A percentile compares a stretch with the other conserved stretches of the same genome.
Evolutionary conservation across 208 protist species (phyloP).

Genomic region (Crithidia bombi): DNA sequence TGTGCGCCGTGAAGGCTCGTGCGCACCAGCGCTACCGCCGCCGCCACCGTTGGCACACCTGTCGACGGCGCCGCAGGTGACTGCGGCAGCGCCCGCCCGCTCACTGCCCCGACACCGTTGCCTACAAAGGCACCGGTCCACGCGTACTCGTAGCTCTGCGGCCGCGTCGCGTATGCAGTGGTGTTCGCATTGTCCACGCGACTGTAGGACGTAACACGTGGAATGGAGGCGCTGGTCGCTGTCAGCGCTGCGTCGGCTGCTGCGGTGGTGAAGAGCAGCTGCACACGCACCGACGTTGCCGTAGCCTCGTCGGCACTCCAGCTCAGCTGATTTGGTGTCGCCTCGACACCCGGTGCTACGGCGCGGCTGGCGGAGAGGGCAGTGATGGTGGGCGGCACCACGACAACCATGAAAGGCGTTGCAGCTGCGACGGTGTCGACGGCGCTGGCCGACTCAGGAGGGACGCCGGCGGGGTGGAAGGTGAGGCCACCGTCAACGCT

Average conservation of each 20-base stretch:
- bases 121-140: constrained; percentile 47
- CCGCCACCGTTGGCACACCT: constrained; percentile 39
- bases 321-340: constrained; percentile 7
- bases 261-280: constrained; percentile 25
- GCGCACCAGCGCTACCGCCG: constrained; percentile 61
- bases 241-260: constrained; percentile 3
- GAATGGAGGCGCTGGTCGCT: neutral
- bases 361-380: constrained; percentile 19
- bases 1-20: constrained; percentile 46
- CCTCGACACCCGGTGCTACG: neutral
- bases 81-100: constrained; percentile 13
- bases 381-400: constrained; percentile 37
- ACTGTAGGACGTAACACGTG: neutral
- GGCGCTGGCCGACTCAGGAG: neutral
- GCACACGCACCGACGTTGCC: constrained; percentile 22
- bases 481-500: constrained; percentile 64
- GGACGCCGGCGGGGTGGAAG: constrained; percentile 40
- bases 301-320: constrained; percentile 14
- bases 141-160: constrained; percentile 44
- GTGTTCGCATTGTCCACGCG: neutral
- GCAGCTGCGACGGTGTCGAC: neutral
- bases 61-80: neutral
- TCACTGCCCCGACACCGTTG: constrained; percentile 46
- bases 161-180: constrained; percentile 27
- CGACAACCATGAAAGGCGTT: constrained; percentile 19